Conservation (phyloP, 192 early-diverging fungal genomes). For the Glomus cerebriforme region DNA sequence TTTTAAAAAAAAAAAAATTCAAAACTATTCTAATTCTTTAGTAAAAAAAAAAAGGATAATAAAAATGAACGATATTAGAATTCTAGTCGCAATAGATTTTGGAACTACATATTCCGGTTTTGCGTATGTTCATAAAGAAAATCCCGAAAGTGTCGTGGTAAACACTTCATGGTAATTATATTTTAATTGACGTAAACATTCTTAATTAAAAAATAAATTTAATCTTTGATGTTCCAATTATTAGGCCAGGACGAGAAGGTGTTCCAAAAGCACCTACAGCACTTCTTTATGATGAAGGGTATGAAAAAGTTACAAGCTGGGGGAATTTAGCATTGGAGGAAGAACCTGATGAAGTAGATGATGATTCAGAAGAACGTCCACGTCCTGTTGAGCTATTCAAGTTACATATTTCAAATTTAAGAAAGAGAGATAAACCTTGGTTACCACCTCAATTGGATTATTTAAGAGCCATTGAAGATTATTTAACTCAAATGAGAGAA, state of each 20-base stretch:
- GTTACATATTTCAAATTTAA: constrained; percentile 23
- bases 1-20: too few relatives aligned
- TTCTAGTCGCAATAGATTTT: constrained; percentile 8
- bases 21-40: too few relatives aligned
- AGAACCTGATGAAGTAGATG: not conserved
- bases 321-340: constrained; percentile 13
- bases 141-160: not conserved
- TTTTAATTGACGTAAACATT: not conserved
- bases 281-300: constrained; percentile 22
- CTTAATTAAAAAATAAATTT: not conserved
- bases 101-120: constrained; percentile 17
- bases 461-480: constrained; percentile 22
- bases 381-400: constrained; percentile 30
- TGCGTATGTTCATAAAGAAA: constrained; percentile 4
- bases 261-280: constrained; percentile 10
- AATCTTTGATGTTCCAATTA: not conserved
- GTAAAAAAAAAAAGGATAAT: not conserved
- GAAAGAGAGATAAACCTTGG: constrained; percentile 4
- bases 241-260: constrained; percentile 10
- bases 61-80: not conserved
- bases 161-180: not conserved
- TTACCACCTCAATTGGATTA: not conserved
- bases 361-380: not conserved
- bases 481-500: constrained; percentile 14
- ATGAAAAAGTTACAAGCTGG: not conserved